Base-by-base conservation (phyloP, 2,329 filamentous ascomycete genomes). In the Zalaria sp. region DNA sequence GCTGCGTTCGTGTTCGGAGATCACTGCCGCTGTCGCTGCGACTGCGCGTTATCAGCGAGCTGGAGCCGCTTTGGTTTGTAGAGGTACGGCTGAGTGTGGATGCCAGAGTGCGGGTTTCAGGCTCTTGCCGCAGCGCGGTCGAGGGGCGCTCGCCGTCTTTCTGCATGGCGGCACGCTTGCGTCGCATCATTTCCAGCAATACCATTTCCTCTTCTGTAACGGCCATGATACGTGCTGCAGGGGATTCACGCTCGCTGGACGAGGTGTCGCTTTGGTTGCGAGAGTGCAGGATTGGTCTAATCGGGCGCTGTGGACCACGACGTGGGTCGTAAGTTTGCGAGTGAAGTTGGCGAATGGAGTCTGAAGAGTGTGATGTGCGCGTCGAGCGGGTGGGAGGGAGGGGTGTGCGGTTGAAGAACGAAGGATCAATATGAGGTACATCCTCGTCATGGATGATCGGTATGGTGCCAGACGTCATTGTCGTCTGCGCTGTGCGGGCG, bases 191-290 rank as follows among this genome's bases (percentile, higher is more conserved):
- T 42, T 69, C 67, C 31, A 71, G 47, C 9, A 71, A 49, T 25
- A 64, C 62, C 51, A 68, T 67, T 49, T 71, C 67, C 49, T 71
- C 67, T 41, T 65, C 59, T 1, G 66, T 68, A 10, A 71, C 66
- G 27, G 64, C 63, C 61, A 71, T 68, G 52, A 49, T 44, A 46
- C 53, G 46, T 27, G 34, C 10, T 8, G 34, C 42, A 29, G 42
- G 39, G 11, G 39, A 38, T 5, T 35, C 34, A 28, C 18, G 18
- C 18, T 38, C 42, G 28, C 38, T 41, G 34, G 43, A 39, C 38
- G 35, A 39, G n/a, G 7, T 32, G 29, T 7, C 29, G 29, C 7
- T 7, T 32, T 32, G 29, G n/a, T 7, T 32, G 18, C 18, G 18
- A 32, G 29, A 32, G 7, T 32, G 29, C 29, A 32, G n/a, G 7